phyloP scores from a whole-genome alignment of 768 basidiomycete genomes.

The Leccinellum luteum region DNA sequence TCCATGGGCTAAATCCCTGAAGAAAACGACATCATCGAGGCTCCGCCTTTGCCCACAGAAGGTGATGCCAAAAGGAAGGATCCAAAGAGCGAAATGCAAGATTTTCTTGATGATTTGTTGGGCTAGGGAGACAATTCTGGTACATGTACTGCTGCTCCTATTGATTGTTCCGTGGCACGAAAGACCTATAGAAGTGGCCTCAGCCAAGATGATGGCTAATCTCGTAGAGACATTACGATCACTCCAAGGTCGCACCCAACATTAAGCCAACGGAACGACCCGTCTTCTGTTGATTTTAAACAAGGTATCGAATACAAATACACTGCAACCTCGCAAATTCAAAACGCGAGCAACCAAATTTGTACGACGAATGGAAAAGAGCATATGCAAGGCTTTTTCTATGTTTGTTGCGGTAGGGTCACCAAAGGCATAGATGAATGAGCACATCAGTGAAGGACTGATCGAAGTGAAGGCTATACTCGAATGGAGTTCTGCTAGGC shows the following conservation, averaged over 20 bases:
- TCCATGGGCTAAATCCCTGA: constrained; percentile 4
- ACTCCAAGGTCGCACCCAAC: background rate
- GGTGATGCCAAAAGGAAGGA: constrained; percentile 29
- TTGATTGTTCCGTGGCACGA: background rate
- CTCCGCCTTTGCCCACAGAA: constrained; percentile 53
- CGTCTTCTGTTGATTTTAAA: background rate
- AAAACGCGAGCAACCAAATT: background rate
- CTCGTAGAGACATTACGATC: background rate
- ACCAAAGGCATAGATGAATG: constrained; percentile 3
- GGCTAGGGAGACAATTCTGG: constrained; percentile 24
- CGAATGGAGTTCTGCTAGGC: background rate
- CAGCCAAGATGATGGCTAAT: background rate
- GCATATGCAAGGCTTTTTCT: background rate
- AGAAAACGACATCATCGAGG: constrained; percentile 40
- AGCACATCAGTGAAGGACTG: background rate
- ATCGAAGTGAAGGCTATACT: background rate
- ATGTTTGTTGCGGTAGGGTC: constrained; percentile 1
- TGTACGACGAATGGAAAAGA: constrained; percentile 6
- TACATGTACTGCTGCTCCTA: background rate
- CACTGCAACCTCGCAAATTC: background rate
- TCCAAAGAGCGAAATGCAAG: constrained; percentile 63
- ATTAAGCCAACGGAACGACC: background rate
- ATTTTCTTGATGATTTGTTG: constrained; percentile 67
- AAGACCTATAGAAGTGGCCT: background rate
- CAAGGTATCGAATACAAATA: constrained; percentile 2